Evolutionary conservation across 495 filamentous ascomycete species (phyloP).

Genomic region (Hypoxylon trugodes): DNA sequence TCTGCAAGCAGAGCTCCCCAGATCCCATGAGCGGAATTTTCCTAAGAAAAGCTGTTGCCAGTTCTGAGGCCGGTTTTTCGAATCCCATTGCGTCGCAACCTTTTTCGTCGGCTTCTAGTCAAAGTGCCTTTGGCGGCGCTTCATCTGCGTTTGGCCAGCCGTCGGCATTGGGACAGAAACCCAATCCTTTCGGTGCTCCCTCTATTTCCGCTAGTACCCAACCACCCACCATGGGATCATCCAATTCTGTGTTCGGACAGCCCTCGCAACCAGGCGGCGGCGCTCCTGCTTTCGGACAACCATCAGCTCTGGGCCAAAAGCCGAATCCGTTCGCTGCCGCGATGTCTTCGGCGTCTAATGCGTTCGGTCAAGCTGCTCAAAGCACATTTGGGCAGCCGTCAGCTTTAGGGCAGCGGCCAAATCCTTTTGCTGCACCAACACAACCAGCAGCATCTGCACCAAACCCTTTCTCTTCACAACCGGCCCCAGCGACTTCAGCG

Average conservation of each 20-base stretch:
- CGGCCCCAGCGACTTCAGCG: constrained; percentile 22
- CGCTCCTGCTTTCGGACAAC: constrained; percentile 46
- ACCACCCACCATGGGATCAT: constrained; percentile 45
- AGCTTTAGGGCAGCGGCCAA: constrained; percentile 29
- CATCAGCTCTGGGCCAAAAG: constrained; percentile 49
- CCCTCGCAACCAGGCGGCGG: constrained; percentile 48
- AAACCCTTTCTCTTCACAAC: constrained; percentile 40
- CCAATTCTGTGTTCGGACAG: constrained; percentile 51
- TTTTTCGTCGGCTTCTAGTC: constrained; percentile 47
- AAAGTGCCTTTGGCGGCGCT: constrained; percentile 36
- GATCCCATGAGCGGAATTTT: constrained; percentile 44
- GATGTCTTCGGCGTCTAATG: constrained; percentile 37
- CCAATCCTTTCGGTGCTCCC: constrained; percentile 51
- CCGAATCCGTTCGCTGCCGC: constrained; percentile 50
- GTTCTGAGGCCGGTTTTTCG: constrained; percentile 26
- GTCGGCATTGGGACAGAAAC: constrained; percentile 48
- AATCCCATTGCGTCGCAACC: constrained; percentile 43
- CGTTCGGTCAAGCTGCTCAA: constrained; percentile 32
- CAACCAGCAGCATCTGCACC: constrained; percentile 15
- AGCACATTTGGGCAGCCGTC: constrained; percentile 37
- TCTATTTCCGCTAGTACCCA: constrained; percentile 54
- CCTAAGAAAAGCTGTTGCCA: constrained; percentile 15
- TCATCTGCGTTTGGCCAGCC: constrained; percentile 56
- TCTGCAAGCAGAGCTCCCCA: constrained; percentile 59
- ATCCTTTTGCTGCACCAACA: constrained; percentile 36